Percentiles rank a stretch among this genome's conserved stretches.
Conservation (phyloP, 2,329 filamentous ascomycete species). For the Aspergillaceae sp. region DNA sequence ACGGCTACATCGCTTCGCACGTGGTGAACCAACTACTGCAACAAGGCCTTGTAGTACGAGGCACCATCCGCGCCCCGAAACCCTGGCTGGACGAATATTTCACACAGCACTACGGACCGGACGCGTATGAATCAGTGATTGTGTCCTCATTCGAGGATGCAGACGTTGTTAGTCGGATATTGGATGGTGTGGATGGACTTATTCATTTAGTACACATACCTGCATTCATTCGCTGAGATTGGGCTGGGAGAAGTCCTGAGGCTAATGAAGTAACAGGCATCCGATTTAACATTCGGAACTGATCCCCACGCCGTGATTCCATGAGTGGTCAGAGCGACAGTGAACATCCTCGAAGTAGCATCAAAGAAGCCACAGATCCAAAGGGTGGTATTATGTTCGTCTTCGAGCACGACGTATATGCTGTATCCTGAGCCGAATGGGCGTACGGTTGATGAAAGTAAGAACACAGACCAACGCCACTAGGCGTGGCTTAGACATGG, state of each 20-base stretch:
- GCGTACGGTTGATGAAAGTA: slow-evolving; percentile 8
- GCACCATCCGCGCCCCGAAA: slow-evolving; percentile 35
- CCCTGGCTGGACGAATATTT: slow-evolving; percentile 30
- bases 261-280: slow-evolving; percentile 4
- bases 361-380: slow-evolving; percentile 4
- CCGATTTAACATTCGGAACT: slow-evolving; percentile 21
- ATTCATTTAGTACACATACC: slow-evolving; percentile 11
- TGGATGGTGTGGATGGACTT: slow-evolving; percentile 28
- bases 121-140: slow-evolving; percentile 30
- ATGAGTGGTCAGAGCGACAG: slow-evolving; percentile 4
- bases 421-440: slow-evolving; percentile 1
- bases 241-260: neutral
- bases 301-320: slow-evolving; percentile 39
- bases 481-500: too few species aligned
- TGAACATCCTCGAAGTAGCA: slow-evolving; percentile 10
- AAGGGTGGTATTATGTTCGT: slow-evolving; percentile 13
- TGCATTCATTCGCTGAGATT: neutral
- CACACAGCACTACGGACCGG: slow-evolving; percentile 16
- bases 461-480: slow-evolving; percentile 16
- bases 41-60: slow-evolving; percentile 37
- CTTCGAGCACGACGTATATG: slow-evolving; percentile 7
- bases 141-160: slow-evolving; percentile 32
- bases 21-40: slow-evolving; percentile 34
- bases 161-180: slow-evolving; percentile 33
- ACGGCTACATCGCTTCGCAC: slow-evolving; percentile 40